These are phyloP conservation scores for Naganishia friedmannii DNA, from an alignment of 768 basidiomycete genomes.

Conservation along the genomic window DNA sequence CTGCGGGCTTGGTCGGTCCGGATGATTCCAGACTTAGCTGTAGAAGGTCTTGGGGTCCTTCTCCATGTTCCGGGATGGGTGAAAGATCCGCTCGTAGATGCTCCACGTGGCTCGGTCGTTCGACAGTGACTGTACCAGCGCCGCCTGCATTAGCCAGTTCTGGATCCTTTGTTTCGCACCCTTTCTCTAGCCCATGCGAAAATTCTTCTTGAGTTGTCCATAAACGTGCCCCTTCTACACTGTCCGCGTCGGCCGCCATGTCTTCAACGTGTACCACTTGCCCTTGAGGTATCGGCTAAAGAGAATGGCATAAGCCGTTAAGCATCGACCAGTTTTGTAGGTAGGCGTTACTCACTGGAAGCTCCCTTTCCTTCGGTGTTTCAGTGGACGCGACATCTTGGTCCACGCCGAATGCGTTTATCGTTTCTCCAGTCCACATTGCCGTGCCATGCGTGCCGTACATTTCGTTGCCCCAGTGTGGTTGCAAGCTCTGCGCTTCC, in stretches of 20 bases:
- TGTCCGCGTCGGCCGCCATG: not conserved
- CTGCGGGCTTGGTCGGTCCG: not conserved
- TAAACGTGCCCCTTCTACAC: not conserved
- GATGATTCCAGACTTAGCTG: not conserved
- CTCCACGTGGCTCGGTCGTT: not conserved
- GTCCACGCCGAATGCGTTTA: not conserved
- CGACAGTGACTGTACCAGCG: not conserved
- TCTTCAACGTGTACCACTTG: not conserved
- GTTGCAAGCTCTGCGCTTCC: not conserved
- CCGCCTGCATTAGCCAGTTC: not conserved
- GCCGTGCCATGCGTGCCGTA: not conserved
- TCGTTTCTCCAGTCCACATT: no score
- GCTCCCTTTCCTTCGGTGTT: constrained; percentile 5
- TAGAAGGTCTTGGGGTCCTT: not conserved
- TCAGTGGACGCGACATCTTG: not conserved
- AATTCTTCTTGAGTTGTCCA: not conserved
- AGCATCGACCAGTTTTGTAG: not conserved
- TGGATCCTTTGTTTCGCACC: not conserved
- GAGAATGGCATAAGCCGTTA: not conserved
- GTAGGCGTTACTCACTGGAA: not conserved
- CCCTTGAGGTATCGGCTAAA: constrained; percentile 21
- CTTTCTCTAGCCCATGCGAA: not conserved
- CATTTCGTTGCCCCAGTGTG: constrained; percentile 6
- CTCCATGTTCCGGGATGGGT: not conserved
- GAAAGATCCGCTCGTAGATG: not conserved